phyloP scores from a whole-genome alignment of 1,139 yeast genomes.

The Diutina rugosa region DNA sequence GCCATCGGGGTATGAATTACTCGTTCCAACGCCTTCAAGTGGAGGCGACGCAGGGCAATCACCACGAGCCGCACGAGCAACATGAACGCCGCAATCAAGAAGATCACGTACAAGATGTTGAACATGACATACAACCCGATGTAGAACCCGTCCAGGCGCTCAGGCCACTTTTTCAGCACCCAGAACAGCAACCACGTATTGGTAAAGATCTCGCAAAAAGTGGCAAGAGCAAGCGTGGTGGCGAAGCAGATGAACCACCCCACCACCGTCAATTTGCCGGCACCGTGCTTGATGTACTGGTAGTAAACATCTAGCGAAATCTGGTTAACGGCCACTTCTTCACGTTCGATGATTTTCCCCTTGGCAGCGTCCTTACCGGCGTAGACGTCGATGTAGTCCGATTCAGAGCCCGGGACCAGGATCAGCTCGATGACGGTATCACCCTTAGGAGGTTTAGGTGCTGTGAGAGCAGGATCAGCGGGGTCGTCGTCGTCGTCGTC shows the following conservation, averaged over 20 bases:
- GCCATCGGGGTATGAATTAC: slow-evolving; percentile 25
- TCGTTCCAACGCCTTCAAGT: slow-evolving; percentile 40
- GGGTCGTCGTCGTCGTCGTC: neutral
- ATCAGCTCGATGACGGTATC: neutral
- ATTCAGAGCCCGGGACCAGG: slow-evolving; percentile 4
- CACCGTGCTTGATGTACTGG: slow-evolving; percentile 39
- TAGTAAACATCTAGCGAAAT: slow-evolving; percentile 25
- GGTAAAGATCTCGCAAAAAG: slow-evolving; percentile 1
- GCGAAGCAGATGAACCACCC: neutral
- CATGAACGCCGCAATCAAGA: slow-evolving; percentile 5
- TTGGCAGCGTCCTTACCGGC: slow-evolving; percentile 12
- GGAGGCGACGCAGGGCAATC: slow-evolving; percentile 12
- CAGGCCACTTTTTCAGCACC: slow-evolving; percentile 1
- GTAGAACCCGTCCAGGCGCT: slow-evolving; percentile 5
- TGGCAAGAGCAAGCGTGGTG: neutral
- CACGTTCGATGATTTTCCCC: slow-evolving; percentile 15
- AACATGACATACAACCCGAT: slow-evolving; percentile 8
- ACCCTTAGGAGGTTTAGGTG: neutral
- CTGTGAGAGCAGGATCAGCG: neutral
- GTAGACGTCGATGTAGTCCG: slow-evolving; percentile 12
- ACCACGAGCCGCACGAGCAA: slow-evolving; percentile 5
- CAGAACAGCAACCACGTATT: slow-evolving; percentile 1
- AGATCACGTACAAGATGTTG: slow-evolving; percentile 5
- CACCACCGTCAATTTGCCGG: slow-evolving; percentile 24
- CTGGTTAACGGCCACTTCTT: slow-evolving; percentile 23